Evolutionary conservation across 176 grass and related monocot genomes (phyloP).

Genomic region (Puccinellia tenuiflora): DNA sequence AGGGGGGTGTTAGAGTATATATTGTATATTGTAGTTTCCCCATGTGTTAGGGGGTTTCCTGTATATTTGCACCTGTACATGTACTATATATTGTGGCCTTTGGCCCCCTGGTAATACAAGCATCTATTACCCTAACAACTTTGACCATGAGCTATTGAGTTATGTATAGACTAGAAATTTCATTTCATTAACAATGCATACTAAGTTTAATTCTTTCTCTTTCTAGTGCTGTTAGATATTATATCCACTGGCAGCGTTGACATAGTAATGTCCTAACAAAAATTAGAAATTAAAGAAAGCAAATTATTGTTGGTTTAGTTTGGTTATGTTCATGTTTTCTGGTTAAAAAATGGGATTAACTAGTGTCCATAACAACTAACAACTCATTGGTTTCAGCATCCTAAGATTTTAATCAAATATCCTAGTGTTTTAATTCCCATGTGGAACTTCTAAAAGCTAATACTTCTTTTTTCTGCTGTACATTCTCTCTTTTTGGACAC

Average conservation of each 20-base stretch:
- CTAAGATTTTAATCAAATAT: not conserved
- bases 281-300: not conserved
- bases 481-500: not conserved
- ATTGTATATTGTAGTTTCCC: no score
- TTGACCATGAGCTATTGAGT: not conserved
- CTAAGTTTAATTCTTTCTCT: conserved; percentile 11
- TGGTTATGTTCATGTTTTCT: conserved; percentile 4
- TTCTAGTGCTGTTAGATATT: not conserved
- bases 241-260: not conserved
- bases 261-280: not conserved
- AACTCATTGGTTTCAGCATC: not conserved
- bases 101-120: no score
- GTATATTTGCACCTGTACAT: no score
- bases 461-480: not conserved
- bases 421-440: not conserved
- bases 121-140: no score
- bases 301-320: not conserved
- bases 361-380: not conserved
- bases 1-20: no score
- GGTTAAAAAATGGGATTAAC: not conserved
- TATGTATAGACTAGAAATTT: not conserved
- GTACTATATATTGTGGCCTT: no score
- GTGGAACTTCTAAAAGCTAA: not conserved
- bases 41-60: no score
- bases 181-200: not conserved